Percentiles rank a stretch among this genome's conserved stretches.
Conservation (phyloP, 768 basidiomycete species). For the Rhizopogon vinicolor region DNA sequence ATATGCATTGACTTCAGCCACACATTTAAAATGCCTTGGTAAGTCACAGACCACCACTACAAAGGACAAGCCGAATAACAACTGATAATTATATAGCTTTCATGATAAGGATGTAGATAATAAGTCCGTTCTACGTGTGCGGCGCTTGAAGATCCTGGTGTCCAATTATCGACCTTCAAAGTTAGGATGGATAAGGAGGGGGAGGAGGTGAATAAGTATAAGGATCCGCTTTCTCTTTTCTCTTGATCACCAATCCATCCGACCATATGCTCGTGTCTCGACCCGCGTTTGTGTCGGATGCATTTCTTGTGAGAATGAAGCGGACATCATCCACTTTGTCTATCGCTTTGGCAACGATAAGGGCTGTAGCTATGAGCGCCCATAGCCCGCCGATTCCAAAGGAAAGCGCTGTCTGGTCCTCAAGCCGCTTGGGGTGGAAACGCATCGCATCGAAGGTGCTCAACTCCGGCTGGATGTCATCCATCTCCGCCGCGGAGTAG, state of each 20-base stretch:
- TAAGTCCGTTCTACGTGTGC: too few species aligned
- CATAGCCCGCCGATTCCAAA: conserved; percentile 45
- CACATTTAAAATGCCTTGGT: too few species aligned
- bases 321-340: conserved; percentile 27
- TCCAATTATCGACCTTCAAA: background rate
- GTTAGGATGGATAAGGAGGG: background rate
- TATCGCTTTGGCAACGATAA: conserved; percentile 41
- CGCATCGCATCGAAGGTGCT: conserved; percentile 39
- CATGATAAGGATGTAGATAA: too few species aligned
- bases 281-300: background rate
- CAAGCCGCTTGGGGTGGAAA: conserved; percentile 24
- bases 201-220: background rate
- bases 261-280: conserved; percentile 37
- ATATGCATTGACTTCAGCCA: too few species aligned
- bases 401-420: conserved; percentile 24
- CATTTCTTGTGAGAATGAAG: conserved; percentile 14
- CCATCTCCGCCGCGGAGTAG: conserved; percentile 12
- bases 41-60: too few species aligned
- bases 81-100: too few species aligned
- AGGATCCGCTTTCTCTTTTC: background rate
- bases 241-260: conserved; percentile 34
- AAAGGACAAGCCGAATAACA: too few species aligned
- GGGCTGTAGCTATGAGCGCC: conserved; percentile 47
- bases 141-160: background rate
- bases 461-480: conserved; percentile 26